Evolutionary conservation across 345 rosid genomes (phyloP), one percentile per base, ranked within the genome.

Genomic region (Triadica sebifera): DNA sequence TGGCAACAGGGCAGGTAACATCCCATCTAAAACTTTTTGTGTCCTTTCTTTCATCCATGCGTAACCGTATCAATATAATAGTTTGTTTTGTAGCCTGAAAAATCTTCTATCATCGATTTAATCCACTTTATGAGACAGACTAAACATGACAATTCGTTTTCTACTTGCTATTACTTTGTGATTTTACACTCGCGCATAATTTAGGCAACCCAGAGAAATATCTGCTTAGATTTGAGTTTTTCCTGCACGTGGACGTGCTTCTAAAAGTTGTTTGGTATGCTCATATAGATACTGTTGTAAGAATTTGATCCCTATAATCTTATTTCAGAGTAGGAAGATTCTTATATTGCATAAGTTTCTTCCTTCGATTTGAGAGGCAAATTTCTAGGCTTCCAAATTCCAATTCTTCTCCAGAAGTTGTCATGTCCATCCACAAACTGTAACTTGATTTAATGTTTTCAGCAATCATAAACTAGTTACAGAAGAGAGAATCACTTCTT

Each of bases 1-100:
- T 86, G 62, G 84, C 91, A 66, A 86, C 89, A 12, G 91, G 93
- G 71, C 93, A 89, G 93, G 93, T 89, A 86, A 71, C 62, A 63
- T 38, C 11, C 22, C 29, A 8, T 75, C 19, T 0, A 38, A 15
- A 22, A 39, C 13, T 12, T 71, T 29, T 22, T 0, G 16, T 39
- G 16, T 64, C 68, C 39, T 65, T 13, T 11, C 34, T 29, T 29
- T 29, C 34, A 29, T 29, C 34, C 34, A 29, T 29, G 34, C 34
- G 34, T 29, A 29, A 29, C 34, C 34, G 2, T 29, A 29, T 29
- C 34, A 29, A 29, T 29, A 29, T 29, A 29, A 29, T 29, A 15
- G 51, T 20, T 51, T 6, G 59, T 43, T 43, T 51, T 68, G 50
- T 29, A 37, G 9, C 12, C 19, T 68, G 68, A 19, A 8, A 41